Base-by-base conservation (phyloP, 1,284 basidiomycete species). In the Inonotus obliquus region DNA sequence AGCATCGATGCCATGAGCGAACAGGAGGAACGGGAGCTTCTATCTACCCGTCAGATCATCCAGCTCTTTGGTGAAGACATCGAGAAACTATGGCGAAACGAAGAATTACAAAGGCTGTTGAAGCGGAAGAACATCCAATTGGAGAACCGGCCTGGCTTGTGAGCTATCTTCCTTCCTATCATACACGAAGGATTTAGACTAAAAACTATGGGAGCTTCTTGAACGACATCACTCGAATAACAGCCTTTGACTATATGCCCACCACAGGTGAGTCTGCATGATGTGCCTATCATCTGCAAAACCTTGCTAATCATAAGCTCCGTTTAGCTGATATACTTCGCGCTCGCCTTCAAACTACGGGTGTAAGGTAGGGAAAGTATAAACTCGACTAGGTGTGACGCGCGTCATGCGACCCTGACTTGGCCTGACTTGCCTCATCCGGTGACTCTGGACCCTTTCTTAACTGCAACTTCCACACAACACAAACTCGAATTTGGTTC, bases 121-220 rank as follows among this genome's bases (percentile, higher is more conserved):
- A 70, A 66, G 53, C 68, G 73, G 11, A 75, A 78, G 45, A 76
- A 78, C 5, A 77, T 85, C 38, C 69, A 67, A 11, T 69, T 86
- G 54, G 74, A 80, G 66, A 81, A 83, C 55, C 81, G 83, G 64
- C 79, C 84, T 19, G 83, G 83, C 59, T 87, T 85, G 84, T 86
- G 68, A 71, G 82, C 80, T 21, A 11, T 23, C 17, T 23, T 39
- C 52, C 45, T 54, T 17, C 55, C 29, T 52, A 54, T 14, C 54
- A 47, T 57, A 44, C 63, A 49, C 44, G 17, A 17, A 23, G 13
- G 47, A 21, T n/a, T n/a, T 14, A 19, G 56, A 21, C 44, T 63
- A 17, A 59, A 44, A 14, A 21, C 35, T 17, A 4, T 17, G 1
- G 17, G 29, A 87, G 85, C 67, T 87, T 87, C 67, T 69, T 88